These are phyloP conservation scores for Aureobasidium sp. DNA, from an alignment of 2,329 filamentous ascomycete genomes.

Conservation along the genomic window DNA sequence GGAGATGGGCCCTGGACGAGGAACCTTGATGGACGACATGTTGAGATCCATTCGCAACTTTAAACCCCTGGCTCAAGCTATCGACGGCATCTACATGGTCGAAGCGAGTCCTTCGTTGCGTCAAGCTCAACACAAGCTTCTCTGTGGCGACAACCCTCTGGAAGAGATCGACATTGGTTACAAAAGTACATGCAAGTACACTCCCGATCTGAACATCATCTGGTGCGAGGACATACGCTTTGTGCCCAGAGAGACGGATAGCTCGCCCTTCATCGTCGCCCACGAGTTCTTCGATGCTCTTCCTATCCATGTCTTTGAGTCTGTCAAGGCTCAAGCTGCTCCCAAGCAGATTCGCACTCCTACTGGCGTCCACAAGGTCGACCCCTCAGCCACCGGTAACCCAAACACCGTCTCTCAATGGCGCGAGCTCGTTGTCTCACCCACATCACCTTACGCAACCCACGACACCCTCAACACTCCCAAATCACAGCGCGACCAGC, in stretches of 20 bases:
- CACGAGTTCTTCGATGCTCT: conserved; percentile 99
- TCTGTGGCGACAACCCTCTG: conserved; percentile 66
- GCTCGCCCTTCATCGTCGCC: conserved; percentile 85
- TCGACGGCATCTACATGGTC: conserved; percentile 86
- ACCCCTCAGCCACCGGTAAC: conserved; percentile 14
- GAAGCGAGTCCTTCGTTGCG: conserved; percentile 81
- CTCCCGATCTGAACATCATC: conserved; percentile 58
- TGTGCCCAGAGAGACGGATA: conserved; percentile 56
- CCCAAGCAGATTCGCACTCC: conserved; percentile 38
- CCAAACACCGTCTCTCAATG: conserved; percentile 52
- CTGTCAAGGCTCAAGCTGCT: conserved; percentile 39
- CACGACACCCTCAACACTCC: conserved; percentile 46
- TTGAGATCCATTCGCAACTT: conserved; percentile 80
- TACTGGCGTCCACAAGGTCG: conserved; percentile 36
- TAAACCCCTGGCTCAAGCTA: conserved; percentile 62
- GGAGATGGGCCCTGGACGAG: conserved; percentile 87
- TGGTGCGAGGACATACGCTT: conserved; percentile 87
- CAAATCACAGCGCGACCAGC: conserved; percentile 28
- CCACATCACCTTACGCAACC: conserved; percentile 42
- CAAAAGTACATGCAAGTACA: conserved; percentile 67
- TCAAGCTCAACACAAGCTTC: conserved; percentile 65
- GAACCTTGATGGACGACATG: conserved; percentile 96
- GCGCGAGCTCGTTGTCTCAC: conserved; percentile 73
- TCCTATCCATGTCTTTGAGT: conserved; percentile 91
- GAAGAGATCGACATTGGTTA: conserved; percentile 65